Base-by-base conservation (phyloP, 2,329 filamentous ascomycete genomes). In the Aspergillus clavatus region DNA sequence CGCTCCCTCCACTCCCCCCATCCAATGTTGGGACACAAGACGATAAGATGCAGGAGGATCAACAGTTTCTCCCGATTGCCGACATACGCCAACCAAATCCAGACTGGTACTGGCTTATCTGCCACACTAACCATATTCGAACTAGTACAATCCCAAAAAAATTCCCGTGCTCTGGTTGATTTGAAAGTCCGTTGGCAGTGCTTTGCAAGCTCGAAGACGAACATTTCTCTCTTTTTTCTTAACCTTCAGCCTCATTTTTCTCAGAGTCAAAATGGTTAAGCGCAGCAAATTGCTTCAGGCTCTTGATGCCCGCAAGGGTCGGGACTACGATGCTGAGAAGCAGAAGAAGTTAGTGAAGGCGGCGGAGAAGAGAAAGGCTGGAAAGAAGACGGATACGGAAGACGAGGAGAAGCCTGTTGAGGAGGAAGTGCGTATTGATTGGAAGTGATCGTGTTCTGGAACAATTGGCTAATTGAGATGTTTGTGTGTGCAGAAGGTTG, bases 271-370 rank as follows among this genome's bases (percentile, higher is more conserved):
- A 50, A 68, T 80, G 76, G 70, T 66, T 40, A 77, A 76, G 54
- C 76, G 77, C 62, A 75, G 75, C 52, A 82, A 81, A 61, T 68
- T 84, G 38, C 74, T 81, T 47, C 66, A 72, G 36, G 79, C 80
- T 38, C 74, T 84, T 18, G 77, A 82, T 54, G 71, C 74, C 42
- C 69, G 79, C 47, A 75, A 79, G 60, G 79, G 80, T 23, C 71
- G 78, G 38, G 84, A 93, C 56, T 84, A 86, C 51, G 83, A 85
- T 52, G 77, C 88, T 42, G 87, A 91, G 67, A 82, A 87, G 67
- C 86, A 91, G 65, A 81, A 82, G 64, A 87, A 84, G 71, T 73
- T 84, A 60, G 70, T 65, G 50, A 77, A 62, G 72, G 62, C 67
- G 43, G 71, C 63, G n/a, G 69, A 72, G 52, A 75, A 74, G 55